A percentile compares a stretch with the other conserved stretches of the same genome.
Conservation (phyloP, 176 grass and related monocot genomes). For the Triticum monococcum region DNA sequence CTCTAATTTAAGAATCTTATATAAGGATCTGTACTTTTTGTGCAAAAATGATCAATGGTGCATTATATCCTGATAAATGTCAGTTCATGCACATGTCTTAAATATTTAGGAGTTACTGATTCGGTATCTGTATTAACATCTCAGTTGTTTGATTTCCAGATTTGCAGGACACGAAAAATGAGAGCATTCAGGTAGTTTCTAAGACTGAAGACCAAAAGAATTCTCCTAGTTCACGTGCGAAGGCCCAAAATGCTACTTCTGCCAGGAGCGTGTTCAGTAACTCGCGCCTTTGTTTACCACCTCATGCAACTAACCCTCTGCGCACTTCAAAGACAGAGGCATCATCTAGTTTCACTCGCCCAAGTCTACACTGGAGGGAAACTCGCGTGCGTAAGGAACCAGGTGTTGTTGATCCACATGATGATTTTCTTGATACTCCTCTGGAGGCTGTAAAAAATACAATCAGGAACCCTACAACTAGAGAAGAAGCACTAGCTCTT, state of each 20-base stretch:
- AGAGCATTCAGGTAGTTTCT: conserved; percentile 23
- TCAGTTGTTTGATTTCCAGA: conserved; percentile 31
- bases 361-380: conserved; percentile 58
- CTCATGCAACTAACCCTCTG: conserved; percentile 19
- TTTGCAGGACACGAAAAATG: conserved; percentile 38
- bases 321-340: conserved; percentile 40
- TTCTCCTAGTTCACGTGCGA: conserved; percentile 3
- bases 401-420: conserved; percentile 61
- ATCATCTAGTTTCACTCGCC: conserved; percentile 23
- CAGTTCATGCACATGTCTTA: not conserved
- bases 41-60: not conserved
- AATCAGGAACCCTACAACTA: conserved; percentile 31
- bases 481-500: conserved; percentile 52
- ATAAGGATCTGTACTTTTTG: not conserved
- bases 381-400: conserved; percentile 59
- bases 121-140: not conserved
- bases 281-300: conserved; percentile 27
- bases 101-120: conserved; percentile 5
- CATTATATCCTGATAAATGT: not conserved
- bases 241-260: conserved; percentile 29
- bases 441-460: conserved; percentile 53
- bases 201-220: conserved; percentile 34
- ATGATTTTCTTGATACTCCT: conserved; percentile 87
- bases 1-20: not conserved
- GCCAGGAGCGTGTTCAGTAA: conserved; percentile 29